These are phyloP conservation scores for Fusarium tricinctum DNA, from an alignment of 2,329 filamentous ascomycete species.

Conservation along the genomic window DNA sequence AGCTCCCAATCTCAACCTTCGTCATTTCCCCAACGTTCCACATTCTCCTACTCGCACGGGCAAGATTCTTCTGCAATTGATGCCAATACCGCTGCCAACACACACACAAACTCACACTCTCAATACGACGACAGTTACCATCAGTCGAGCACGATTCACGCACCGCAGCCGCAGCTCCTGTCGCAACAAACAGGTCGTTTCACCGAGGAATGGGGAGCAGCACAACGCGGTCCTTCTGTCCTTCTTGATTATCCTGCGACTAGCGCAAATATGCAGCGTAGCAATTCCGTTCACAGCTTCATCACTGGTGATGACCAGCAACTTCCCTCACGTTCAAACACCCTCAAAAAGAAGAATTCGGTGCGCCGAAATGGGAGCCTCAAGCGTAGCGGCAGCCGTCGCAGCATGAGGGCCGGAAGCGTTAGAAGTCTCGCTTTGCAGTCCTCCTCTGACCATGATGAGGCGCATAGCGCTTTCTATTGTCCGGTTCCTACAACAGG, in stretches of 20 bases:
- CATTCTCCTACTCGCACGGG: slow-evolving; percentile 41
- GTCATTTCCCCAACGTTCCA: slow-evolving; percentile 40
- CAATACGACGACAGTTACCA: slow-evolving; percentile 43
- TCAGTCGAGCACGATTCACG: slow-evolving; percentile 35
- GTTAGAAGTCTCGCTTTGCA: slow-evolving; percentile 84
- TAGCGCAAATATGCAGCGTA: slow-evolving; percentile 67
- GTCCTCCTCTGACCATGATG: slow-evolving; percentile 75
- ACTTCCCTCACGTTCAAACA: slow-evolving; percentile 70
- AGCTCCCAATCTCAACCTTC: slow-evolving; percentile 44
- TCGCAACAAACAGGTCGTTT: slow-evolving; percentile 64
- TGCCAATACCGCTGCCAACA: slow-evolving; percentile 38
- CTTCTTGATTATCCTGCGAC: slow-evolving; percentile 65
- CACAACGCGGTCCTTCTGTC: slow-evolving; percentile 72
- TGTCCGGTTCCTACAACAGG: slow-evolving; percentile 90
- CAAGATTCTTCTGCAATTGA: slow-evolving; percentile 41
- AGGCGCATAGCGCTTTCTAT: slow-evolving; percentile 86
- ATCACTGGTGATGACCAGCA: slow-evolving; percentile 62
- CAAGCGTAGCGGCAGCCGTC: slow-evolving; percentile 82
- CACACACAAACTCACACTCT: slow-evolving; percentile 24
- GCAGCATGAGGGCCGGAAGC: slow-evolving; percentile 87
- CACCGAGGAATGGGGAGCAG: slow-evolving; percentile 79
- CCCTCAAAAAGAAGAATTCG: slow-evolving; percentile 89
- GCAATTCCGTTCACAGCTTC: slow-evolving; percentile 71
- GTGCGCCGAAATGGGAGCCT: slow-evolving; percentile 80
- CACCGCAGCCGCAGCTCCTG: slow-evolving; percentile 34